These are phyloP conservation scores for Dactylellina haptotyla DNA, from an alignment of 2,329 filamentous ascomycete species.

Conservation along the genomic window DNA sequence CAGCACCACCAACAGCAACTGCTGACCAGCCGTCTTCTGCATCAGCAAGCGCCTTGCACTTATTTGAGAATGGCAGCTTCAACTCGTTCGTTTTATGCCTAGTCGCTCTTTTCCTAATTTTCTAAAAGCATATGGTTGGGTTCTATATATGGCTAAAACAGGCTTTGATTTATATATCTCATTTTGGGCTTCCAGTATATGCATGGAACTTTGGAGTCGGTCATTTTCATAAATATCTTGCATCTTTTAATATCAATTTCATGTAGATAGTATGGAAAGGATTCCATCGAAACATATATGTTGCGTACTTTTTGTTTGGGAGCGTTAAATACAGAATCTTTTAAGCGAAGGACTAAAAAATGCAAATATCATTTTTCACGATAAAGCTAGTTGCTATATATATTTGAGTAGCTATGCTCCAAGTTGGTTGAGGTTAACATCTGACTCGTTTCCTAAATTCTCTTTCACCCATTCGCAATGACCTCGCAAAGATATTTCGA, in stretches of 20 bases:
- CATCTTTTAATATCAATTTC: neutral
- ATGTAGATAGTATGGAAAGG: constrained; percentile 5
- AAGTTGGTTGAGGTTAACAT: too few species aligned
- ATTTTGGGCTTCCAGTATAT: too few species aligned
- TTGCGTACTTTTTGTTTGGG: constrained; percentile 1
- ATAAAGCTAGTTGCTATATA: too few species aligned
- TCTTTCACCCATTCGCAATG: constrained; percentile 10
- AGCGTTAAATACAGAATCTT: constrained; percentile 4
- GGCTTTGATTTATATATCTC: neutral
- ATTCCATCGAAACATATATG: neutral
- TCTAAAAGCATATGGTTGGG: constrained; percentile 10
- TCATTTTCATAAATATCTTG: neutral
- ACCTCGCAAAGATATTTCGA: constrained; percentile 15
- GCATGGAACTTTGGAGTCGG: neutral
- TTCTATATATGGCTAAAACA: neutral
- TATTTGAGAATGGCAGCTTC: constrained; percentile 36
- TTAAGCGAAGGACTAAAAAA: too few species aligned
- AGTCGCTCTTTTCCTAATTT: constrained; percentile 26
- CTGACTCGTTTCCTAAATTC: neutral
- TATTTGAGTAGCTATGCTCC: too few species aligned
- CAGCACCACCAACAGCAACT: constrained; percentile 31
- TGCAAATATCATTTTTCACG: too few species aligned
- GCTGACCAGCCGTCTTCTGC: constrained; percentile 40
- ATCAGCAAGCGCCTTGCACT: constrained; percentile 20
- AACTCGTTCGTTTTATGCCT: constrained; percentile 42